These are phyloP conservation scores for Neofusicoccum laricinum DNA, from an alignment of 2,329 filamentous ascomycete species.

Conservation along the genomic window DNA sequence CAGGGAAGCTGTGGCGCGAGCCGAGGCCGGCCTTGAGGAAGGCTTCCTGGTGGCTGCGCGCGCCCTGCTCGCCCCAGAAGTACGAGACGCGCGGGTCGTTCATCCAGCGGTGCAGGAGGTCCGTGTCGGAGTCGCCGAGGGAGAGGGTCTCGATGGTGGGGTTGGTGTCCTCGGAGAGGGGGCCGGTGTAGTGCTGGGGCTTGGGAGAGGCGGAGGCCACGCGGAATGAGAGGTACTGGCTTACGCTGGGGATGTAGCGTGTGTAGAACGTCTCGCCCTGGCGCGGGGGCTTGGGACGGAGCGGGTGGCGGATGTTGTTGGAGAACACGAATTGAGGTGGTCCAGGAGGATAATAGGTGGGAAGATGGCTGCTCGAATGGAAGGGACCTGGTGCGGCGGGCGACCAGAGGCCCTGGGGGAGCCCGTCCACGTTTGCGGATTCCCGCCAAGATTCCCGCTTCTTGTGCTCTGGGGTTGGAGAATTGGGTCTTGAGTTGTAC, in stretches of 20 bases:
- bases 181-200: slow-evolving; percentile 63
- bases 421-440: slow-evolving; percentile 28
- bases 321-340: slow-evolving; percentile 80
- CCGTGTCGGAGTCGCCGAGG: slow-evolving; percentile 52
- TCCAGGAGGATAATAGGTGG: slow-evolving; percentile 84
- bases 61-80: slow-evolving; percentile 76
- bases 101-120: slow-evolving; percentile 84
- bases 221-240: slow-evolving; percentile 85
- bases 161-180: slow-evolving; percentile 49
- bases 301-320: slow-evolving; percentile 75
- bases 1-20: slow-evolving; percentile 77
- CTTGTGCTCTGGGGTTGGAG: slow-evolving; percentile 35
- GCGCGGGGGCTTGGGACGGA: slow-evolving; percentile 81
- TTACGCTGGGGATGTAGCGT: slow-evolving; percentile 76
- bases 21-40: slow-evolving; percentile 68
- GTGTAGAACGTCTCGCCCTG: slow-evolving; percentile 92
- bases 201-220: slow-evolving; percentile 69
- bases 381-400: slow-evolving; percentile 63
- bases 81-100: slow-evolving; percentile 75
- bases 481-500: slow-evolving; percentile 49
- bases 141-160: slow-evolving; percentile 31
- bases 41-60: slow-evolving; percentile 54
- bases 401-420: slow-evolving; percentile 35
- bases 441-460: slow-evolving; percentile 21
- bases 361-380: slow-evolving; percentile 77